Percentiles rank a stretch among this genome's conserved stretches.
phyloP scores from a whole-genome alignment of 176 grass and related monocot species.

The Urochloa ruziziensis region DNA sequence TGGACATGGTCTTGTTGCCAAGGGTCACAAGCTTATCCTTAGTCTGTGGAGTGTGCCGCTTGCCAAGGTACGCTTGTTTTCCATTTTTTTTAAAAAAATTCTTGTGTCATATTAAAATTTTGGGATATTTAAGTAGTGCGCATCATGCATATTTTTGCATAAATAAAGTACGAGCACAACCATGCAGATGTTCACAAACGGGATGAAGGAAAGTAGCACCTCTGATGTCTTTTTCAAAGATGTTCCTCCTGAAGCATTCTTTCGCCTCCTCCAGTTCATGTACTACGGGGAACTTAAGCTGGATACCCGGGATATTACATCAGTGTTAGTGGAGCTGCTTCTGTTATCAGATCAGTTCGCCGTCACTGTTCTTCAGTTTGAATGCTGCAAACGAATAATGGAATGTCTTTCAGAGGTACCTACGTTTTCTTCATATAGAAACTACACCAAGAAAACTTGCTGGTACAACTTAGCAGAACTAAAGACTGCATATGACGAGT shows the following conservation, averaged over 20 bases:
- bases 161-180: constrained; percentile 14
- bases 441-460: constrained; percentile 6
- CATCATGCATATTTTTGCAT: constrained; percentile 11
- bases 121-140: not conserved
- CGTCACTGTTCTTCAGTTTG: constrained; percentile 73
- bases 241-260: constrained; percentile 67
- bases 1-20: constrained; percentile 60
- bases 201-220: constrained; percentile 87
- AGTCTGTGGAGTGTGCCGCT: constrained; percentile 80
- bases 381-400: constrained; percentile 81
- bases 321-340: constrained; percentile 61
- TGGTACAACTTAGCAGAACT: not conserved
- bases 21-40: constrained; percentile 80
- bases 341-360: constrained; percentile 83
- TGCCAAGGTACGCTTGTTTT: constrained; percentile 53
- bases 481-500: not conserved
- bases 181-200: constrained; percentile 94
- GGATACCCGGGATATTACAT: constrained; percentile 38
- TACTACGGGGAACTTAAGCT: constrained; percentile 68
- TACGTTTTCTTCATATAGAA: constrained; percentile 32
- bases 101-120: constrained; percentile 11
- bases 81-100: not conserved
- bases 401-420: constrained; percentile 83
- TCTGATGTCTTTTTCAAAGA: constrained; percentile 65
- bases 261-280: constrained; percentile 82